A percentile compares a stretch with the other conserved stretches of the same genome.
These are phyloP conservation scores for Aspergillus steynii DNA, from an alignment of 495 filamentous ascomycete genomes.

Conservation along the genomic window DNA sequence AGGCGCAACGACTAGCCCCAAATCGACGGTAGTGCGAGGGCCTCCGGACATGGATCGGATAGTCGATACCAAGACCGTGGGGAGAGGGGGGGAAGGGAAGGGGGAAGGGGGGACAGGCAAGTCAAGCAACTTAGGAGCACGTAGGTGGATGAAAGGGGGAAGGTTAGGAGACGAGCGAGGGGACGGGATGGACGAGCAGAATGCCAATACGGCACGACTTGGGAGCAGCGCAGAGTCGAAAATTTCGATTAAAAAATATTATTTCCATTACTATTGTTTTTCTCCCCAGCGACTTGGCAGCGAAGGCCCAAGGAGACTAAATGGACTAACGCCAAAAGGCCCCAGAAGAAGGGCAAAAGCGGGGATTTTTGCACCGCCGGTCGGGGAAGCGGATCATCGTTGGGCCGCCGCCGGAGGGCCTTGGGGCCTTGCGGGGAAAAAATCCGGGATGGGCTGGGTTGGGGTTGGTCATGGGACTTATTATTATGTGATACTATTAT, in stretches of 20 bases:
- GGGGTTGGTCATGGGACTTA: background rate
- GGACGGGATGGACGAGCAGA: background rate
- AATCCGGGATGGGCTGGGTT: background rate
- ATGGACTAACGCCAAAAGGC: no score
- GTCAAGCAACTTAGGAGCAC: background rate
- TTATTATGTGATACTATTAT: background rate
- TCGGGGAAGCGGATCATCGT: background rate
- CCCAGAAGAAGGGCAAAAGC: no score
- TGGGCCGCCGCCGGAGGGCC: background rate
- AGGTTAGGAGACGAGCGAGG: background rate
- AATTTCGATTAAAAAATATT: background rate
- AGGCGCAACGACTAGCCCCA: conserved; percentile 12
- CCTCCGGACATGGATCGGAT: background rate
- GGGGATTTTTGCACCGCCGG: background rate
- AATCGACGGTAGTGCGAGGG: conserved; percentile 7
- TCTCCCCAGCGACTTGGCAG: no score
- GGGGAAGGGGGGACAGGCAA: background rate
- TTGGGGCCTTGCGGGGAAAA: background rate
- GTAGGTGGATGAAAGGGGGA: background rate
- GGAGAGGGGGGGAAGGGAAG: background rate
- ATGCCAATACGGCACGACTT: background rate
- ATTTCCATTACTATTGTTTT: no score
- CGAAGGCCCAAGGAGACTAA: no score
- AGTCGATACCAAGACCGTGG: background rate
- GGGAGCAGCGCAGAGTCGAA: background rate